phyloP scores from a whole-genome alignment of 768 basidiomycete genomes.

The Xanthoconium purpureum region DNA sequence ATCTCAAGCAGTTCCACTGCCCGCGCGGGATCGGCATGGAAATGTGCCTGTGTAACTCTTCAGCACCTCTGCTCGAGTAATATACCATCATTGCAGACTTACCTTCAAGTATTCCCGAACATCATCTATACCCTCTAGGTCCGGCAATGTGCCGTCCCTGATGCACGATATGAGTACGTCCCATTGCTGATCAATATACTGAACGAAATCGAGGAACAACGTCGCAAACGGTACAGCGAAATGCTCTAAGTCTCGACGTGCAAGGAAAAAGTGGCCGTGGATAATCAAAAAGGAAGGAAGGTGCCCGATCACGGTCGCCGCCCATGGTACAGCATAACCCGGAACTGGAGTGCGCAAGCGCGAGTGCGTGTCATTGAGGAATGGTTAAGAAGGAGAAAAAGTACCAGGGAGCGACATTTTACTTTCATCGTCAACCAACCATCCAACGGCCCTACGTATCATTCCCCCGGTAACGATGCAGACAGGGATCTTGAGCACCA shows the following conservation, averaged over 20 bases:
- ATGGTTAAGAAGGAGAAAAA: background rate
- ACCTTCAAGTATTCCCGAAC: background rate
- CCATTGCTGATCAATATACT: background rate
- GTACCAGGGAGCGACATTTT: background rate
- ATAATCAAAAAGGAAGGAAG: constrained; percentile 19
- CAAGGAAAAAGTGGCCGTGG: constrained; percentile 20
- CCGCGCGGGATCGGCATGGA: background rate
- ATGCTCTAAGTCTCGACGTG: background rate
- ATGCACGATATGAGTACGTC: background rate
- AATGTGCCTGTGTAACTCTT: background rate
- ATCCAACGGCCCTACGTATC: background rate
- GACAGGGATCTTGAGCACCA: background rate
- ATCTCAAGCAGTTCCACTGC: background rate
- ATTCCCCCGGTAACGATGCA: background rate
- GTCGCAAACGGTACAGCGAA: constrained; percentile 7
- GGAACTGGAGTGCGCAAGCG: constrained; percentile 7
- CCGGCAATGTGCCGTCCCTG: background rate
- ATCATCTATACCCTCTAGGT: background rate
- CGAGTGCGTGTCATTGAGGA: background rate
- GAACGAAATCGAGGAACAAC: background rate
- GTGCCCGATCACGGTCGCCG: constrained; percentile 11
- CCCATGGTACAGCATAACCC: constrained; percentile 12
- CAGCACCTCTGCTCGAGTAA: background rate
- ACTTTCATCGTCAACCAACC: background rate
- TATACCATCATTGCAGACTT: background rate